These are phyloP conservation scores for Chrysosporium queenslandicum DNA, from an alignment of 2,329 filamentous ascomycete genomes.

Conservation along the genomic window DNA sequence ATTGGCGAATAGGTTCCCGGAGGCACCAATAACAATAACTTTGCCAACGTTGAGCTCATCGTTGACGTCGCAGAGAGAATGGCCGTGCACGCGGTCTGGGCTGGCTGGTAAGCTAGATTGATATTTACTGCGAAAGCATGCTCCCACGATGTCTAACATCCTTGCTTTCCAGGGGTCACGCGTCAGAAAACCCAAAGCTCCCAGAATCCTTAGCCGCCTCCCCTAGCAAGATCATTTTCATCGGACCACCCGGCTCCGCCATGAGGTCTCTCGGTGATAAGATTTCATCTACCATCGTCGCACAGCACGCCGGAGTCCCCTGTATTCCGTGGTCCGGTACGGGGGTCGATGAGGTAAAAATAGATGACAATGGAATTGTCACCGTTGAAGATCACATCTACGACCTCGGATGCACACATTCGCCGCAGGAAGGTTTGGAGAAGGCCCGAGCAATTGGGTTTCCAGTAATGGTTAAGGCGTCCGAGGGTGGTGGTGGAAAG, in stretches of 20 bases:
- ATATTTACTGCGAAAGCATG: too few species aligned
- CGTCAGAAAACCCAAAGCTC: slow-evolving; percentile 95
- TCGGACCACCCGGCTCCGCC: slow-evolving; percentile 90
- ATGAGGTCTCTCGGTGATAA: slow-evolving; percentile 99
- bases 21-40: slow-evolving; percentile 99
- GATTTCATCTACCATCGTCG: slow-evolving; percentile 98
- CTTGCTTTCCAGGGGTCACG: slow-evolving; percentile 62
- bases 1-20: slow-evolving; percentile 58
- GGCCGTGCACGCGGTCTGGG: slow-evolving; percentile 97
- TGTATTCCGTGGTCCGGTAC: slow-evolving; percentile 99
- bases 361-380: slow-evolving; percentile 78
- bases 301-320: slow-evolving; percentile 88
- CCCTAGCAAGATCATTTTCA: slow-evolving; percentile 98
- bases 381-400: slow-evolving; percentile 82
- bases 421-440: slow-evolving; percentile 77
- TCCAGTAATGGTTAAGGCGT: slow-evolving; percentile 99
- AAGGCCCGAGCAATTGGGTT: slow-evolving; percentile 89
- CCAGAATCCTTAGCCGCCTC: slow-evolving; percentile 93
- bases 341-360: slow-evolving; percentile 68
- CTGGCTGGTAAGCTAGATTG: slow-evolving; percentile 65
- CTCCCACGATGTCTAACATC: slow-evolving; percentile 9
- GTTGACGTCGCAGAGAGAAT: slow-evolving; percentile 98
- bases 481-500: slow-evolving; percentile 96
- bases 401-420: slow-evolving; percentile 79
- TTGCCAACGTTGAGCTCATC: slow-evolving; percentile 98